Evolutionary conservation across 2,329 filamentous ascomycete species (phyloP), one percentile per base, ranked within the genome.

Genomic region (Cytospora schulzeri): DNA sequence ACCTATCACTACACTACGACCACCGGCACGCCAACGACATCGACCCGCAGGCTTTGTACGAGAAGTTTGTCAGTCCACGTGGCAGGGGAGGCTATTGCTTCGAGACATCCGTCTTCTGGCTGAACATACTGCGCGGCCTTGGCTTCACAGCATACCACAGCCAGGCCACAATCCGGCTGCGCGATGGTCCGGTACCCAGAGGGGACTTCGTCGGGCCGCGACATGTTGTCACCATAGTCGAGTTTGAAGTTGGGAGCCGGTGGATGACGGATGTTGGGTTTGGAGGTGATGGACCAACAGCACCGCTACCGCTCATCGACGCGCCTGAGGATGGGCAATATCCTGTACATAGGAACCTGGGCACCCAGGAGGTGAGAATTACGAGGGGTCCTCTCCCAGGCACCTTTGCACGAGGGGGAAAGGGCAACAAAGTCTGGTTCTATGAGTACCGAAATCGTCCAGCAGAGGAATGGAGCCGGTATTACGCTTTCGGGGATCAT

Each of bases 401-500:
- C 0, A 57, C 56, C 3, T 50, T 54, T 4, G 74, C 77, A 69
- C 73, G 60, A 72, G 75, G 60, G 75, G 79, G 38, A 76, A 74
- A 63, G 76, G 79, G 33, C 76, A 79, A 56, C 73, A 76, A 80
- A 65, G 73, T 84, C 64, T 91, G 88, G 88, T 81, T 90, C 66
- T 89, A 88, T 71, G 82, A 90, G 73, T 84, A 85, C 68, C 80
- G 84, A 29, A 81, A 84, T 66, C 73, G 75, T 9, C 55, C 71
- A 0, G 75, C 80, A 1, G 76, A 75, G 54, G 76, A 78, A 3
- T 93, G 88, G 85, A 77, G 81, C 24, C 77, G 83, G 1, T 83
- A 80, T 57, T 91, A 91, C 73, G 85, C 82, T 67, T 93, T 92
- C 73, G 81, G 82, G 1, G 85, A 90, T 66, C 77, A 82, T 19